Base-by-base conservation (phyloP, 2,329 filamentous ascomycete genomes). In the Alternaria gansuensis region DNA sequence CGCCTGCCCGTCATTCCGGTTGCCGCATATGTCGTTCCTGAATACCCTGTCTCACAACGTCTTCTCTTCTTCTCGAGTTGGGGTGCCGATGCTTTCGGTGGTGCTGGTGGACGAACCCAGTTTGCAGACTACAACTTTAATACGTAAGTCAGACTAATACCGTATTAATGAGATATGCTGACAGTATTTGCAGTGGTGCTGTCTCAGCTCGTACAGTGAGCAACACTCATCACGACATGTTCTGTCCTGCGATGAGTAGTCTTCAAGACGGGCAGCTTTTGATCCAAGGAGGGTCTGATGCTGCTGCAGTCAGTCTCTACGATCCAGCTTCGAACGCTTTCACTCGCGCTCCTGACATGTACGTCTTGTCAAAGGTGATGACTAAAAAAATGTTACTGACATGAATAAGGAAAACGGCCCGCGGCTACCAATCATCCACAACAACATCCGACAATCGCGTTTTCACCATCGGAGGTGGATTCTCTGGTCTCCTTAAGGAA, bases 151-250 rank as follows among this genome's bases (percentile, higher is more conserved):
- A 21, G 24, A 3, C 13, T 10, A n/a, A 17, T n/a, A 5, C 0
- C 10, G 3, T 2, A 3, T 3, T 8, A 24, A 3, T 24, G 5
- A 21, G 9, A 1, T 5, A 31, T 29, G 33, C 60, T 69, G 14
- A 70, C 24, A 28, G 14, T 3, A 9, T 33, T 11, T 17, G 17
- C n/a, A 71, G 67, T 58, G 66, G 66, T 9, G 60, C 57, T 14
- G 65, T 71, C 3, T 70, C 67, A 7, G 59, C 64, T 33, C 64
- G 65, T 7, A 70, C 67, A 5, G 62, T 71, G 11, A 59, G 59
- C 54, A 69, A 71, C 26, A 71, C 69, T 17, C 57, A 68, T 10
- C 69, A 71, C 26, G 69, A 71, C 37, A 71, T 71, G 69, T 71
- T 71, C 33, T 71, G 69, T 41, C 69, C 69, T 5, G 69, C 63